These are phyloP conservation scores for Austroboletus niveus DNA, from an alignment of 1,284 basidiomycete genomes.

Conservation along the genomic window DNA sequence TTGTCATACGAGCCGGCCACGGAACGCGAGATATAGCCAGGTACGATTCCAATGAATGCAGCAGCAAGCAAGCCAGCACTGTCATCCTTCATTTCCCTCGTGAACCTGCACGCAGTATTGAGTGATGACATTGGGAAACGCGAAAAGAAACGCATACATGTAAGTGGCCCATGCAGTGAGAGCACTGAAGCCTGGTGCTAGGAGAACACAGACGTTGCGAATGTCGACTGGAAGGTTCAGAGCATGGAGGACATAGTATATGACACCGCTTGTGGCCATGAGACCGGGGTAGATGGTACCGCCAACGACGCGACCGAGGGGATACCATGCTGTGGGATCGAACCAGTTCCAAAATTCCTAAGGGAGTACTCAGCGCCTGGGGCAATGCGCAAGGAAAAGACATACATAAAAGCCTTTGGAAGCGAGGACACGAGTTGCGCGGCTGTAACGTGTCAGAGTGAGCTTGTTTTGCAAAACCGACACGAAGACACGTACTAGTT, in stretches of 20 bases:
- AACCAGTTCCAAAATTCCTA: slow-evolving; percentile 99
- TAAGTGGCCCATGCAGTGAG: slow-evolving; percentile 98
- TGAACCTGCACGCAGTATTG: slow-evolving; percentile 62
- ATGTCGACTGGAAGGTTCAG: slow-evolving; percentile 97
- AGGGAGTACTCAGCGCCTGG: slow-evolving; percentile 3
- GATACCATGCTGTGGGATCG: slow-evolving; percentile 99
- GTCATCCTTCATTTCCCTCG: slow-evolving; percentile 90
- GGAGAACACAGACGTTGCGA: slow-evolving; percentile 93
- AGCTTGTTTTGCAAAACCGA: background rate
- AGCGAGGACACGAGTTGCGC: slow-evolving; percentile 86
- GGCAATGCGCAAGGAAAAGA: slow-evolving; percentile 6
- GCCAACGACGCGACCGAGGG: slow-evolving; percentile 95
- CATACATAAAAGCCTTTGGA: slow-evolving; percentile 93
- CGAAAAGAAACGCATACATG: slow-evolving; percentile 54
- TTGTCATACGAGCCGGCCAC: slow-evolving; percentile 99
- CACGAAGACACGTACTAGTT: slow-evolving; percentile 70
- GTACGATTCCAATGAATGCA: slow-evolving; percentile 98
- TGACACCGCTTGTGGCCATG: slow-evolving; percentile 97
- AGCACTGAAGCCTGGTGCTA: slow-evolving; percentile 96
- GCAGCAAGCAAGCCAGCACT: slow-evolving; percentile 95
- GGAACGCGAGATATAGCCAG: slow-evolving; percentile 97
- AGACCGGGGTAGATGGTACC: slow-evolving; percentile 98
- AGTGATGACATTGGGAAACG: background rate
- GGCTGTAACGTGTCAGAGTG: slow-evolving; percentile 49
- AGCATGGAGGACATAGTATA: slow-evolving; percentile 87